Base-by-base conservation (phyloP, 2,329 filamentous ascomycete genomes). In the Microdochium paspali region DNA sequence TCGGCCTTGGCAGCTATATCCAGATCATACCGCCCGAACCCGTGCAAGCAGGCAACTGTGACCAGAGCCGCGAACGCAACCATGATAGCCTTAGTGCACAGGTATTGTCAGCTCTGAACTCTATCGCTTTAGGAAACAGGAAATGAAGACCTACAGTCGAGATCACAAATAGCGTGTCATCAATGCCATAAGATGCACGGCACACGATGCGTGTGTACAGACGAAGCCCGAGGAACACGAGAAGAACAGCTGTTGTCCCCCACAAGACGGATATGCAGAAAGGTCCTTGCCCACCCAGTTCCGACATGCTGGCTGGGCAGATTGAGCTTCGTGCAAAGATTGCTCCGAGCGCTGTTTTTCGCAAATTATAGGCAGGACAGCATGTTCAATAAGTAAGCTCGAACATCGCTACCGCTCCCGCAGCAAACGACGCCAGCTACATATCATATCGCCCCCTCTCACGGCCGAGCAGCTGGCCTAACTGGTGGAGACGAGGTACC, bases 121-220 rank as follows among this genome's bases (percentile, higher is more conserved):
- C 10, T 18, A 9, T 20, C 12, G 26, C 3, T 3, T 24, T 15
- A 23, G 4, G 24, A 28, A 44, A 23, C 2, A 24, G 13, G 4
- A 2, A 24, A 24, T 31, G 10, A 9, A 15, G 21, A 47, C 45
- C 20, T 30, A 49, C 51, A 15, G 45, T 45, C 4, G 48, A 26
- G 3, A 49, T 10, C 24, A 47, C 46, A 23, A 46, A 52, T 10
- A 47, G 44, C 7, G 50, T 47, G 9, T 52, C 51, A n/a, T 52
- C 51, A 4, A 43, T 39, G 2, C 46, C 49, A 18, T 47, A 35
- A 1, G 44, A 23, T 4, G 44, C 44, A n/a, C 49, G 45, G 10
- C 50, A 39, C 3, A 26, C 18, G 7, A 45, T 18, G 3, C 49
- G 46, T 1, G 49, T 49, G 23, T 50, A 52, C 1, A 44, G 21